Evolutionary conservation across 2,329 filamentous ascomycete genomes (phyloP).

Genomic region (Capronia epimyces): DNA sequence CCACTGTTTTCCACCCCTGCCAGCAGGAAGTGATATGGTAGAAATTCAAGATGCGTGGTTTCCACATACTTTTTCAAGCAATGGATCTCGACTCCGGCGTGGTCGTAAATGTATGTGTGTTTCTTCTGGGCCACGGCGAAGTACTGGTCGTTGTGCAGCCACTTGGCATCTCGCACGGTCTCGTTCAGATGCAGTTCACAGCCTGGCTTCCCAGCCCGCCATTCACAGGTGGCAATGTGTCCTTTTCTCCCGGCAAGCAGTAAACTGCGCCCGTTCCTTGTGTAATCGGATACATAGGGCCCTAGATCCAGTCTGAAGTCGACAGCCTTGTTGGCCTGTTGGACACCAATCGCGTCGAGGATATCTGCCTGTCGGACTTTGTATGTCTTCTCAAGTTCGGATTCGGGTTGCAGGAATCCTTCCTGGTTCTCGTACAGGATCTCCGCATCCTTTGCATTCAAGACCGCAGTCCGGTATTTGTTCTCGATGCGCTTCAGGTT

Average conservation of each 20-base stretch:
- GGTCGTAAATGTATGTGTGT: slow-evolving; percentile 93
- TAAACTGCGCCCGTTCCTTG: slow-evolving; percentile 78
- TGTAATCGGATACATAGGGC: slow-evolving; percentile 84
- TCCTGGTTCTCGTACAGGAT: slow-evolving; percentile 81
- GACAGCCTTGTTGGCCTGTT: slow-evolving; percentile 88
- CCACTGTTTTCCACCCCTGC: slow-evolving; percentile 68
- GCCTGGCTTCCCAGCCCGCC: slow-evolving; percentile 82
- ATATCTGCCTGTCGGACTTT: slow-evolving; percentile 89
- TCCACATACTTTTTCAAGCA: slow-evolving; percentile 86
- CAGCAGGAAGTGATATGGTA: slow-evolving; percentile 92
- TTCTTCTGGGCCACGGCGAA: slow-evolving; percentile 97
- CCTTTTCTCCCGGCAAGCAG: slow-evolving; percentile 85
- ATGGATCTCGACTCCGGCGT: slow-evolving; percentile 84
- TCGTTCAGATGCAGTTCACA: slow-evolving; percentile 89
- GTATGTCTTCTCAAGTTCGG: slow-evolving; percentile 84
- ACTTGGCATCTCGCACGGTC: slow-evolving; percentile 81
- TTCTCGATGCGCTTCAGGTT: slow-evolving; percentile 73
- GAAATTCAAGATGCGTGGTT: slow-evolving; percentile 87
- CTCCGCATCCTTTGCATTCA: slow-evolving; percentile 90
- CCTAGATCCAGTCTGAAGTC: slow-evolving; percentile 79
- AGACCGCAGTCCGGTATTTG: slow-evolving; percentile 73
- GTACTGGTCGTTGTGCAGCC: slow-evolving; percentile 87
- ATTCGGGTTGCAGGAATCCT: slow-evolving; percentile 84
- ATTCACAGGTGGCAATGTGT: slow-evolving; percentile 94
- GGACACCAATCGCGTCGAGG: slow-evolving; percentile 63